Evolutionary conservation across 352 stramenopile genomes (phyloP).

Genomic region (Phytophthora hybrid): DNA sequence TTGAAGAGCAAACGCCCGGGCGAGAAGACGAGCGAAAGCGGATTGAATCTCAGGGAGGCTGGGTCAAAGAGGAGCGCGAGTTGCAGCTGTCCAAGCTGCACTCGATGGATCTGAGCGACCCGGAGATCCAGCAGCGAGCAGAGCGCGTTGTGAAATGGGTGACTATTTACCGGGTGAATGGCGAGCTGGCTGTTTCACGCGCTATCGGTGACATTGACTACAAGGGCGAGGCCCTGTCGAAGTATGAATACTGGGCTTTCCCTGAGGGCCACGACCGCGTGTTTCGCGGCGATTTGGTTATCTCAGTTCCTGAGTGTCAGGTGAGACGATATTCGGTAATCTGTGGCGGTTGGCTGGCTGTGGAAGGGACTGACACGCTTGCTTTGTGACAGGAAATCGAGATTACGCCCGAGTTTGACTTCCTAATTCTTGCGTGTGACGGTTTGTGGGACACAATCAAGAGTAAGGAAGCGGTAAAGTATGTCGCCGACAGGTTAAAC

Average conservation of each 20-base stretch:
- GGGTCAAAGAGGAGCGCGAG: conserved; percentile 87
- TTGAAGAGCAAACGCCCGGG: conserved; percentile 88
- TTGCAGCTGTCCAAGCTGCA: conserved; percentile 90
- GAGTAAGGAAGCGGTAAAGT: conserved; percentile 92
- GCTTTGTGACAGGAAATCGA: conserved; percentile 77
- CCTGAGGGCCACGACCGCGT: conserved; percentile 81
- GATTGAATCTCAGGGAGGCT: conserved; percentile 79
- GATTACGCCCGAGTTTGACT: conserved; percentile 91
- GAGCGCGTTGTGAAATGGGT: conserved; percentile 87
- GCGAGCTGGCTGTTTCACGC: conserved; percentile 92
- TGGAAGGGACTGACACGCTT: conserved; percentile 10
- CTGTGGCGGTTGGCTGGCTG: background rate
- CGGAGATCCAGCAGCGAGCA: conserved; percentile 83
- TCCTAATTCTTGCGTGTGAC: conserved; percentile 93
- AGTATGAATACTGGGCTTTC: conserved; percentile 88
- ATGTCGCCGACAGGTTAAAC: conserved; percentile 74
- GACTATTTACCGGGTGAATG: conserved; percentile 90
- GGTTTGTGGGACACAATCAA: conserved; percentile 94
- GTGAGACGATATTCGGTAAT: conserved; percentile 27
- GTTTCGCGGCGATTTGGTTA: conserved; percentile 89
- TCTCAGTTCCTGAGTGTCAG: conserved; percentile 87
- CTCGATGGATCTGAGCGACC: conserved; percentile 90
- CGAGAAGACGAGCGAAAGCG: conserved; percentile 73
- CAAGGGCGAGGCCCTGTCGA: conserved; percentile 78
- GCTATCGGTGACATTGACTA: conserved; percentile 94